These are phyloP conservation scores for Atractiella rhizophila DNA, from an alignment of 768 basidiomycete genomes.

Conservation along the genomic window DNA sequence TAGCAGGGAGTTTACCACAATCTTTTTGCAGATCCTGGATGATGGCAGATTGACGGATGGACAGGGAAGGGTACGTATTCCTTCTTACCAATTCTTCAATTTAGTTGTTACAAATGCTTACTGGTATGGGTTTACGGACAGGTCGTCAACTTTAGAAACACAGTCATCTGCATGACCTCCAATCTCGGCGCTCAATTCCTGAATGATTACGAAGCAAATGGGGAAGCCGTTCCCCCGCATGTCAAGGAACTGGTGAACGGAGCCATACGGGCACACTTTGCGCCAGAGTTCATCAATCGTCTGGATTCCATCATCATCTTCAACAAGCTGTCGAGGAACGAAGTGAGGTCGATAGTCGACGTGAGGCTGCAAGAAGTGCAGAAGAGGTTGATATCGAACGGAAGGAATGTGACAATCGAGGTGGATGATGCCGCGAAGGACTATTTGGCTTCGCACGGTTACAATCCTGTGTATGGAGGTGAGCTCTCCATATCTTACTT, in stretches of 20 bases:
- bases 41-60: constrained; percentile 25
- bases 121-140: too few species aligned
- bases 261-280: constrained; percentile 23
- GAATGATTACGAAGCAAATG: constrained; percentile 23
- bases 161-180: constrained; percentile 12
- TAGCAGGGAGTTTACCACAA: constrained; percentile 22
- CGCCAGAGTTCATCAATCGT: constrained; percentile 24
- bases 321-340: constrained; percentile 50
- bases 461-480: constrained; percentile 40
- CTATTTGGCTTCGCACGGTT: constrained; percentile 49
- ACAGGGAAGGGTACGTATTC: too few species aligned
- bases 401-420: constrained; percentile 50
- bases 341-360: constrained; percentile 66
- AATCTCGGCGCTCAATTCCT: constrained; percentile 12
- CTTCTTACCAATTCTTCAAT: too few species aligned
- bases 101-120: too few species aligned
- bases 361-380: constrained; percentile 66
- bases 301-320: constrained; percentile 26
- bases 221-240: constrained; percentile 15
- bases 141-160: constrained; percentile 24
- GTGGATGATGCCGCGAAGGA: constrained; percentile 41
- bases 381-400: constrained; percentile 40
- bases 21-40: constrained; percentile 26
- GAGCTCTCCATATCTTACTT: neutral
- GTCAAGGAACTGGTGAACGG: constrained; percentile 20